phyloP scores from a whole-genome alignment of 2,329 filamentous ascomycete species.

The Lasiodiplodia sp. region DNA sequence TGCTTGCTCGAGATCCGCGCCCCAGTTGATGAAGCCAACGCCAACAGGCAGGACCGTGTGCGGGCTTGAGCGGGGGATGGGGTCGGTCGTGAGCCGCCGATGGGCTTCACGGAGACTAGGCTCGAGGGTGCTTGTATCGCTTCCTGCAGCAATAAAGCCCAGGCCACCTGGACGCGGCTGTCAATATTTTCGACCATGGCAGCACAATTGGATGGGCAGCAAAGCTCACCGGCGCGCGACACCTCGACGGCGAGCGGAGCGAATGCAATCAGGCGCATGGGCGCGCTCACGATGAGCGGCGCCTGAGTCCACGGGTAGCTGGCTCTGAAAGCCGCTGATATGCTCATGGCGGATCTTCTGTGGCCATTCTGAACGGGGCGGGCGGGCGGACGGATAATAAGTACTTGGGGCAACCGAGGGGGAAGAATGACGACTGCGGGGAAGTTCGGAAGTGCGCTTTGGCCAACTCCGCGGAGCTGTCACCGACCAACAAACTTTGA shows the following conservation, averaged over 20 bases:
- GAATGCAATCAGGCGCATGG: conserved; percentile 71
- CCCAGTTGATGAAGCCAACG: conserved; percentile 69
- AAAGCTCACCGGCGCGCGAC: conserved; percentile 56
- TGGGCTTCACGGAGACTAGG: conserved; percentile 40
- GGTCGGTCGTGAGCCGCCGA: conserved; percentile 36
- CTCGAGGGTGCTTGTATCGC: conserved; percentile 46
- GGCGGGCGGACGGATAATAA: not conserved
- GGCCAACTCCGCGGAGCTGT: conserved; percentile 23
- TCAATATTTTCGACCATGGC: not conserved
- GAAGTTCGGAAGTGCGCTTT: not conserved
- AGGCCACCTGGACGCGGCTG: conserved; percentile 47
- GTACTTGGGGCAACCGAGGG: conserved; percentile 1
- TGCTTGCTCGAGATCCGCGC: conserved; percentile 52
- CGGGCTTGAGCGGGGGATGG: conserved; percentile 39
- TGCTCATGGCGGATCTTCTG: not conserved
- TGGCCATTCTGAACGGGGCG: not conserved
- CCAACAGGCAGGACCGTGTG: conserved; percentile 58
- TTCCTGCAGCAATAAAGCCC: conserved; percentile 56
- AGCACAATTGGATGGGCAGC: not conserved
- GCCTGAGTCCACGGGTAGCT: conserved; percentile 65
- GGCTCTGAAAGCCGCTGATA: not conserved
- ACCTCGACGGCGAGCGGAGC: conserved; percentile 66
- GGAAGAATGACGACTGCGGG: conserved; percentile 19
- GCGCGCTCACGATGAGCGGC: conserved; percentile 68
- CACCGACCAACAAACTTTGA: not conserved